These are phyloP conservation scores for Chaetomiaceae sp. DNA, from an alignment of 2,329 filamentous ascomycete genomes.

Conservation along the genomic window DNA sequence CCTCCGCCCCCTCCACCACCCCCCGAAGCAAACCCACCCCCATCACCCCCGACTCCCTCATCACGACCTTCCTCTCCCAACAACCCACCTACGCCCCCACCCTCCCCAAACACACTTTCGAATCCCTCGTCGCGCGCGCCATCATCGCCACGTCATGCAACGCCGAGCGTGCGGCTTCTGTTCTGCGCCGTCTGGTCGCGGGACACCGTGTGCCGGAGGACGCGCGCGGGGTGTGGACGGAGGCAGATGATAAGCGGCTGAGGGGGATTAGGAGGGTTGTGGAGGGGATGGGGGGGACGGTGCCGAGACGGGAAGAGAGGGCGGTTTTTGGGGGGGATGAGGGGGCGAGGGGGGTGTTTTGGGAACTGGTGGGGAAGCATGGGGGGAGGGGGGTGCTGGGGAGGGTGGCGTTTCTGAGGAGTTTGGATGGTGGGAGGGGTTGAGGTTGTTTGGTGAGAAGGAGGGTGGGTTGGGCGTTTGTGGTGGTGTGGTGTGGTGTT, in stretches of 20 bases:
- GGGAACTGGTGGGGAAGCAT: constrained; percentile 26
- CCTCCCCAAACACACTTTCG: background rate
- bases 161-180: background rate
- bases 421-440: no score
- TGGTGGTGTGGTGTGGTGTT: no score
- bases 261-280: constrained; percentile 13
- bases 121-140: background rate
- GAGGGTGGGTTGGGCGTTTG: no score
- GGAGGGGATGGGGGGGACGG: background rate
- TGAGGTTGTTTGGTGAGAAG: no score
- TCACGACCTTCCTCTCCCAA: background rate
- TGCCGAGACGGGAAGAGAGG: background rate
- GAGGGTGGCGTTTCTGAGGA: constrained; percentile 24
- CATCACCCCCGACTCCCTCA: background rate
- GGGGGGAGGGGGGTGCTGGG: constrained; percentile 24
- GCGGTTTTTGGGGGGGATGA: background rate
- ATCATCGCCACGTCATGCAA: background rate
- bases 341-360: constrained; percentile 12
- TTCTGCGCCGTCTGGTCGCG: constrained; percentile 9
- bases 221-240: constrained; percentile 18
- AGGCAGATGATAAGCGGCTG: constrained; percentile 1
- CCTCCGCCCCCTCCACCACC: no score
- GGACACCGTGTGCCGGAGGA: constrained; percentile 2
- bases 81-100: no score
- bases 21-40: background rate